phyloP scores from a whole-genome alignment of 768 basidiomycete species.

The Panaeolus papilionaceus region DNA sequence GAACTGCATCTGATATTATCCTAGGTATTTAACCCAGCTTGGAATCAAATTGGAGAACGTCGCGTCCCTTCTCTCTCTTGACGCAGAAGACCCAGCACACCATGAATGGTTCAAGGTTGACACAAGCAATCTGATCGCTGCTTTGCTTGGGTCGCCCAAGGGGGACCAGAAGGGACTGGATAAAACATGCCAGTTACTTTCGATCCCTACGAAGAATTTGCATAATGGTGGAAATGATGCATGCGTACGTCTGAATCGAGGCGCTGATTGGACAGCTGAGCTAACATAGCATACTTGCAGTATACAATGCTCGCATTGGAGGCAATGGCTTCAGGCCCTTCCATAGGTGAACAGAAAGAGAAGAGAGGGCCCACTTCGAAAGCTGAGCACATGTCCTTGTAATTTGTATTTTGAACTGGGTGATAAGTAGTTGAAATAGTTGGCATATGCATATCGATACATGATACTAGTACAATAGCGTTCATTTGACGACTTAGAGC shows the following conservation, averaged over 20 bases:
- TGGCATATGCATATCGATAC: too few species aligned
- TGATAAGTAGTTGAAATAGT: too few species aligned
- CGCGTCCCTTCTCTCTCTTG: conserved; percentile 35
- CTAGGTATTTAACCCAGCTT: conserved; percentile 65
- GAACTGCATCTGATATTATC: background rate
- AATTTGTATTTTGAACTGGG: too few species aligned
- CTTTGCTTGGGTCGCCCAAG: conserved; percentile 66
- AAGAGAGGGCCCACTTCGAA: conserved; percentile 68
- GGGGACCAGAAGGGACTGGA: conserved; percentile 62
- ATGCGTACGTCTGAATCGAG: conserved; percentile 52
- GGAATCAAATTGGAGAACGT: conserved; percentile 59
- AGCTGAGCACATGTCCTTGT: too few species aligned
- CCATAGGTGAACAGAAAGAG: conserved; percentile 77
- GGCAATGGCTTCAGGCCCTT: conserved; percentile 78
- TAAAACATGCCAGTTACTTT: conserved; percentile 67
- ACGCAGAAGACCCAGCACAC: conserved; percentile 63
- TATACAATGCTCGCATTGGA: conserved; percentile 72
- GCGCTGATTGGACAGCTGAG: background rate
- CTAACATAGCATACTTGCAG: conserved; percentile 41
- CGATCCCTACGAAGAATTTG: conserved; percentile 56
- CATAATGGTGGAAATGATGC: conserved; percentile 94
- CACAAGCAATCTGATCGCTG: conserved; percentile 77
- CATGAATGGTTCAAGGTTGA: conserved; percentile 72
- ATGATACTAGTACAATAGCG: too few species aligned
- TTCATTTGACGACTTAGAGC: background rate